Evolutionary conservation across 441 rosid genomes (phyloP).

Genomic region (Raphanus hybrid): DNA sequence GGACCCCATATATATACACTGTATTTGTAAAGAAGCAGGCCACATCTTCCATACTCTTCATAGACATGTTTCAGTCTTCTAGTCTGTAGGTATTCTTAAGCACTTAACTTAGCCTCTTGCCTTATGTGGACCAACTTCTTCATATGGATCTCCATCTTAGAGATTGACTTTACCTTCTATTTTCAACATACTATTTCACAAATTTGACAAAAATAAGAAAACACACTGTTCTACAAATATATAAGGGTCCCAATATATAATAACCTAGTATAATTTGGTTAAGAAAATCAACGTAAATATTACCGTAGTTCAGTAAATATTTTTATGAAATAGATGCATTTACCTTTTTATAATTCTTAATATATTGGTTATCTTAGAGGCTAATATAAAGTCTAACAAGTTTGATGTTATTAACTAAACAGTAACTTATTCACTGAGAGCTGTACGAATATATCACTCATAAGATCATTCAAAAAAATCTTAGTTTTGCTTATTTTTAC

Average conservation of each 20-base stretch:
- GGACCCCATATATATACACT: neutral
- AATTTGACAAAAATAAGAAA: constrained; percentile 19
- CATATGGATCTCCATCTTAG: constrained; percentile 34
- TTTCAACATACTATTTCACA: constrained; percentile 31
- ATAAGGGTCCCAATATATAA: neutral
- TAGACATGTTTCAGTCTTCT: too few relatives aligned
- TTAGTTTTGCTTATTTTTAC: too few relatives aligned
- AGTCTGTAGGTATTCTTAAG: neutral
- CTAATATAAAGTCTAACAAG: neutral
- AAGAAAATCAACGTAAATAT: neutral
- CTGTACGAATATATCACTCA: too few relatives aligned
- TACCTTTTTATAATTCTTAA: neutral
- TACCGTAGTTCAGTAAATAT: neutral
- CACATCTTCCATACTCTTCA: too few relatives aligned
- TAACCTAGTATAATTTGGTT: neutral
- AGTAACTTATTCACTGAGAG: too few relatives aligned
- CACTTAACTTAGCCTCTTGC: constrained; percentile 44
- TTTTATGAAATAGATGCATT: neutral
- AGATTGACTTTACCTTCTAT: constrained; percentile 35
- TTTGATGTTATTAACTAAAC: too few relatives aligned
- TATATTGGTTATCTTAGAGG: neutral
- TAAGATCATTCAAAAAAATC: too few relatives aligned
- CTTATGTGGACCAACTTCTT: constrained; percentile 39
- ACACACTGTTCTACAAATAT: constrained; percentile 6
- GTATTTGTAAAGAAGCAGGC: too few relatives aligned